Evolutionary conservation across 352 stramenopile genomes (phyloP).

Genomic region (Phytophthora cajani): DNA sequence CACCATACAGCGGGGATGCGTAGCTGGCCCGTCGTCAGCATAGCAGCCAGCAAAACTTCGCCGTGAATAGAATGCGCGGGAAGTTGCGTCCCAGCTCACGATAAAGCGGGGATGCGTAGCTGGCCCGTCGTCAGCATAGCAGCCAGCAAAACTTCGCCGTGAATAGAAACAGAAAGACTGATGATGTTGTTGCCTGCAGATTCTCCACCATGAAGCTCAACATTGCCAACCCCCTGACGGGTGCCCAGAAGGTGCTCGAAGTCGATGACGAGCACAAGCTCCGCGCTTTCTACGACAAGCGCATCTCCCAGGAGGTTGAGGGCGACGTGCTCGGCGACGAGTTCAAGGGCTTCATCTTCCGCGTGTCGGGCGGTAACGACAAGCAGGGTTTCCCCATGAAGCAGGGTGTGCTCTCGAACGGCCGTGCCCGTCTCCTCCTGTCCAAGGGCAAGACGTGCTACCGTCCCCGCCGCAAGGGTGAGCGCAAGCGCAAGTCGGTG

Average conservation of each 20-base stretch:
- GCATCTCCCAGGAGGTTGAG: conserved; percentile 99
- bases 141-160: not conserved
- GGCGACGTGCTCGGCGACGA: conserved; percentile 98
- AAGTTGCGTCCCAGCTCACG: not conserved
- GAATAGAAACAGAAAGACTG: not conserved
- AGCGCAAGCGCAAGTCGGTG: conserved; percentile 99
- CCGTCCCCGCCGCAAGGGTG: conserved; percentile 92
- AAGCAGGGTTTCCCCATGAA: conserved; percentile 99
- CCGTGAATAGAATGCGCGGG: not conserved
- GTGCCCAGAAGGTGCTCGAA: conserved; percentile 99
- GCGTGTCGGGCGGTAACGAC: conserved; percentile 99
- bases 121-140: conserved; percentile 2
- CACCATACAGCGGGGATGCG: not conserved
- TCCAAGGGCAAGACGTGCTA: conserved; percentile 99
- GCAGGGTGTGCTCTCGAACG: conserved; percentile 99
- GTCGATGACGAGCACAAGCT: conserved; percentile 99
- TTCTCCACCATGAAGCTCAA: conserved; percentile 97
- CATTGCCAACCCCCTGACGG: conserved; percentile 98
- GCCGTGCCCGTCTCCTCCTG: conserved; percentile 98
- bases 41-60: not conserved
- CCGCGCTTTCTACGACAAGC: conserved; percentile 98
- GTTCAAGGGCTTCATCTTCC: conserved; percentile 99
- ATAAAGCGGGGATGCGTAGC: conserved; percentile 1
- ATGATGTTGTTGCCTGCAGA: conserved; percentile 23
- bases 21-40: conserved; percentile 1